Percentiles rank a stretch among this genome's conserved stretches.
phyloP scores from a whole-genome alignment of 2,329 filamentous ascomycete species.

The Metarhizium rileyi region DNA sequence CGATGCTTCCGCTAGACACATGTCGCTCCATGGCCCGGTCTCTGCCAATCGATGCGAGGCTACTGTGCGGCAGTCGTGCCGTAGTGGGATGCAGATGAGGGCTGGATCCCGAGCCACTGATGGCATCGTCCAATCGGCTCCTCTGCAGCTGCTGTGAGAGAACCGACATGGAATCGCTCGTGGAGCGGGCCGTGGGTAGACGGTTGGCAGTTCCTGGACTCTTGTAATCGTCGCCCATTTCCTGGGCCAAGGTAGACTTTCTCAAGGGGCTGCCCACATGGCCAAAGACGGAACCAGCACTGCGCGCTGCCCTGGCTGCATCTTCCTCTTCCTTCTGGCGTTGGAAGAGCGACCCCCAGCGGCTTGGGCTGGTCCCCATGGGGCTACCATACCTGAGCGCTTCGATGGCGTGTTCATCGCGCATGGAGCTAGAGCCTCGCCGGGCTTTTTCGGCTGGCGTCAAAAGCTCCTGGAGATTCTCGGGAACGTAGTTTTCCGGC shows the following conservation, averaged over 20 bases:
- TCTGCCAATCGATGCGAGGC: constrained; percentile 29
- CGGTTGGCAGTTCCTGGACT: constrained; percentile 28
- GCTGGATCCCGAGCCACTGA: constrained; percentile 20
- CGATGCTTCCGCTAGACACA: constrained; percentile 49
- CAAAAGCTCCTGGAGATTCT: constrained; percentile 54
- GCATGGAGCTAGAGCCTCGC: constrained; percentile 45
- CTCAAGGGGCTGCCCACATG: constrained; percentile 57
- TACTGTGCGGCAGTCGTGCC: constrained; percentile 29
- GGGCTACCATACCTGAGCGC: constrained; percentile 52
- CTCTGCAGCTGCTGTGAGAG: constrained; percentile 54
- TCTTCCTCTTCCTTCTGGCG: constrained; percentile 51
- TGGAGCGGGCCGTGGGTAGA: constrained; percentile 29
- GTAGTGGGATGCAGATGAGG: constrained; percentile 42
- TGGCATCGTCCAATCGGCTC: constrained; percentile 41
- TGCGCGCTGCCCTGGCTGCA: constrained; percentile 25
- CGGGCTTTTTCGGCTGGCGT: constrained; percentile 59
- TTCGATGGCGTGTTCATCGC: constrained; percentile 40
- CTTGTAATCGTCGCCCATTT: constrained; percentile 30
- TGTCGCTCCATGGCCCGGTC: constrained; percentile 43
- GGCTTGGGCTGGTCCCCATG: constrained; percentile 47
- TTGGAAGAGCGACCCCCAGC: constrained; percentile 52
- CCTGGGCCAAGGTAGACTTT: constrained; percentile 50
- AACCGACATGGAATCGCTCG: constrained; percentile 45
- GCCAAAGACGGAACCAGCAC: constrained; percentile 46
- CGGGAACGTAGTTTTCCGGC: constrained; percentile 58